A percentile compares a stretch with the other conserved stretches of the same genome.
phyloP scores from a whole-genome alignment of 495 filamentous ascomycete genomes.

The Tuber melanosporum region DNA sequence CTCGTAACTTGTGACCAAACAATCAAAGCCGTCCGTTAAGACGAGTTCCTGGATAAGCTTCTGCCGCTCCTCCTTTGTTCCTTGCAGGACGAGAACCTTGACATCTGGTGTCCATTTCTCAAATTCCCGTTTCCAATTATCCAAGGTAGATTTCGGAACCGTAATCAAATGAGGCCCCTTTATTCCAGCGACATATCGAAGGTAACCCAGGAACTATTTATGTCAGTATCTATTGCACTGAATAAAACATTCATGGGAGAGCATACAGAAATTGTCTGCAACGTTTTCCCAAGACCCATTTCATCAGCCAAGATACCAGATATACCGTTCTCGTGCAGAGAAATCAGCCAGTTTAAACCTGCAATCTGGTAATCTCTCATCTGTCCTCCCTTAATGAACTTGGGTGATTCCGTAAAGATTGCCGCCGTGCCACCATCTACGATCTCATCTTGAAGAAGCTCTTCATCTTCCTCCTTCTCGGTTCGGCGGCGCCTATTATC shows the following conservation, averaged over 20 bases:
- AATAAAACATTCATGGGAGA: neutral
- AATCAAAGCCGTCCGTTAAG: conserved; percentile 84
- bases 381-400: conserved; percentile 71
- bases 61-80: conserved; percentile 87
- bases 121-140: conserved; percentile 98
- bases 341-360: conserved; percentile 96
- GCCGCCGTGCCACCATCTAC: conserved; percentile 77
- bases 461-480: conserved; percentile 96
- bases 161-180: conserved; percentile 88
- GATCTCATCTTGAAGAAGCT: conserved; percentile 86
- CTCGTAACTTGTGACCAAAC: conserved; percentile 92
- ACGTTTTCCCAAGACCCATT: conserved; percentile 92
- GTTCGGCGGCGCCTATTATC: conserved; percentile 74
- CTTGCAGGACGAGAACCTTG: conserved; percentile 88
- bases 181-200: conserved; percentile 80
- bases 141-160: conserved; percentile 94
- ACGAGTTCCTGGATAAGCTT: conserved; percentile 84
- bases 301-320: conserved; percentile 96
- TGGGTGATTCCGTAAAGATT: conserved; percentile 85
- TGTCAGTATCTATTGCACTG: conserved; percentile 36
- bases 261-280: conserved; percentile 65
- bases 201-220: conserved; percentile 80
- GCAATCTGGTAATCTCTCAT: conserved; percentile 97
- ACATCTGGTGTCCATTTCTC: conserved; percentile 90
- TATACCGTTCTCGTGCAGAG: conserved; percentile 96